Conservation (phyloP, 352 stramenopile species). For the Stephanocyclus meneghinianus region DNA sequence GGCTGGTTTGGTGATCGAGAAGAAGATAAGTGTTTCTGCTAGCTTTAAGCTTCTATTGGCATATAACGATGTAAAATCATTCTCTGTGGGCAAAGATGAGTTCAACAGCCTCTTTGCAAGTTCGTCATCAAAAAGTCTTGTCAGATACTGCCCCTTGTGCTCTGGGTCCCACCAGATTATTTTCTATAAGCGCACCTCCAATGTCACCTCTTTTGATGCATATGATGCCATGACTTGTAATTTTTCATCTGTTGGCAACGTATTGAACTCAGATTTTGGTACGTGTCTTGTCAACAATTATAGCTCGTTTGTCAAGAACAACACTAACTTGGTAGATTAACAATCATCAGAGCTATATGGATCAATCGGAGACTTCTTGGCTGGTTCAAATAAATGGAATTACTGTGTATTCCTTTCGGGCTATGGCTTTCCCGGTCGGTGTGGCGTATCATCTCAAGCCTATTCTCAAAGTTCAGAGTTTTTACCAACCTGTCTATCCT, state of each 20-base stretch:
- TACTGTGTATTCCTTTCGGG: background rate
- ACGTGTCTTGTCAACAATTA: background rate
- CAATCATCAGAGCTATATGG: background rate
- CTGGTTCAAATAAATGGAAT: constrained; percentile 7
- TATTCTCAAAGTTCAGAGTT: background rate
- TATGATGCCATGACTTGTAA: constrained; percentile 9
- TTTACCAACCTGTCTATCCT: background rate
- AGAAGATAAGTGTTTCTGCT: constrained; percentile 4
- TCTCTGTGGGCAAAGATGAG: background rate
- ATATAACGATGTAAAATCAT: constrained; percentile 3
- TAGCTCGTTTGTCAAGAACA: too few relatives aligned
- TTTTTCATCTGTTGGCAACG: constrained; percentile 2
- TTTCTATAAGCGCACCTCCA: constrained; percentile 11
- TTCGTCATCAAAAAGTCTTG: background rate
- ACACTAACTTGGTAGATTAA: too few relatives aligned
- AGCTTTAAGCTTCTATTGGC: constrained; percentile 3
- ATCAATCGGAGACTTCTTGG: background rate
- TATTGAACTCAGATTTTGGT: constrained; percentile 12
- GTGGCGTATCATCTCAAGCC: background rate
- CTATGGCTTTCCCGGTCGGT: background rate
- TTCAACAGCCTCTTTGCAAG: constrained; percentile 1
- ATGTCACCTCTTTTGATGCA: background rate
- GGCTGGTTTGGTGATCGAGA: background rate
- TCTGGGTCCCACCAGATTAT: constrained; percentile 1
- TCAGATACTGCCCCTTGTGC: constrained; percentile 9